phyloP scores from a whole-genome alignment of 768 basidiomycete species.

The Russula sp. region DNA sequence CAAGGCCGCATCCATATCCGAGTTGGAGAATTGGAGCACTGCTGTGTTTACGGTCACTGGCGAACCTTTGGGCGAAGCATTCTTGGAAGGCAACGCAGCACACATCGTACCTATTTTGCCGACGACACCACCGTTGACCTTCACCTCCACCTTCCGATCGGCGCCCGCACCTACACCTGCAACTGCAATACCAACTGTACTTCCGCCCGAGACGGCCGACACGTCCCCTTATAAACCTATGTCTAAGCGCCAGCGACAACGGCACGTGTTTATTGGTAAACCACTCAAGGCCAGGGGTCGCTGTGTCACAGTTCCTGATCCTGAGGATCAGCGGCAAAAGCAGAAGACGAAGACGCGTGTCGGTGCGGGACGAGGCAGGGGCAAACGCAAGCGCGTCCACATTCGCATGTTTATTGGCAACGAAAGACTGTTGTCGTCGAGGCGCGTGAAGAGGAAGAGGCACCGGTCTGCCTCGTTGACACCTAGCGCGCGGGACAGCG shows the following conservation, averaged over 20 bases:
- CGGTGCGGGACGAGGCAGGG: background rate
- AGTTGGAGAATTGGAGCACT: background rate
- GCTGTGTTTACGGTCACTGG: background rate
- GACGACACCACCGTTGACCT: background rate
- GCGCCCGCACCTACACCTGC: background rate
- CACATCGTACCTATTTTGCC: background rate
- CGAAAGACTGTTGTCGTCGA: background rate
- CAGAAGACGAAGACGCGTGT: background rate
- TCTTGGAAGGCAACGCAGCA: background rate
- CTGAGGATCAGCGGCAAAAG: background rate
- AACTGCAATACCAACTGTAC: background rate
- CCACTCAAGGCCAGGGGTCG: conserved; percentile 11
- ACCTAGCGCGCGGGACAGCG: background rate
- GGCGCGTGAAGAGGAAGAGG: background rate
- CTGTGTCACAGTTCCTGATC: conserved; percentile 2
- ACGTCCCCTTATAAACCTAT: background rate
- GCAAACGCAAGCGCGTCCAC: background rate
- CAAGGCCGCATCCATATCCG: background rate
- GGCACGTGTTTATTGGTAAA: conserved; percentile 2
- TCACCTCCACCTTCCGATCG: background rate
- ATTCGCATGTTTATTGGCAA: conserved; percentile 1
- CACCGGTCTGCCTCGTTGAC: background rate
- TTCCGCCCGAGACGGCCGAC: background rate
- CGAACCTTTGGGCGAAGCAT: background rate
- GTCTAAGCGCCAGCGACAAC: background rate